Conservation (phyloP, 768 basidiomycete species). For the Mrakia gelida region DNA sequence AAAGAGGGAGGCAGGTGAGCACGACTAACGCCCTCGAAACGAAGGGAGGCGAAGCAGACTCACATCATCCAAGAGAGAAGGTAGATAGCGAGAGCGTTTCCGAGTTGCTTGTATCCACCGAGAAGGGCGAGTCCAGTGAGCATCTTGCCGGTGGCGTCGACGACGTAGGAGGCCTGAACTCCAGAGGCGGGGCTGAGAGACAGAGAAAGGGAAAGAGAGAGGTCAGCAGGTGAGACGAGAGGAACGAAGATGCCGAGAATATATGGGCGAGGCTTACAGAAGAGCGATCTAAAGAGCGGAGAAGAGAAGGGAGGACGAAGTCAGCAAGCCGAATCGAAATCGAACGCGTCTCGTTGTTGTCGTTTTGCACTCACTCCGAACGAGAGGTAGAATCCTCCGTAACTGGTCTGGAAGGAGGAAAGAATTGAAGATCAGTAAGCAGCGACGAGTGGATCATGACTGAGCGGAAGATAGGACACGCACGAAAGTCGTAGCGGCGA, state of each 20-base stretch:
- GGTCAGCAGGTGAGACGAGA: too few species aligned
- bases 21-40: too few species aligned
- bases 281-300: too few species aligned
- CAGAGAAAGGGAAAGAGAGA: too few species aligned
- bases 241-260: too few species aligned
- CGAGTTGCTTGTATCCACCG: neutral
- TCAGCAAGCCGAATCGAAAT: too few species aligned
- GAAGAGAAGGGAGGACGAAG: too few species aligned
- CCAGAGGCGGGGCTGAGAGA: neutral
- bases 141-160: neutral
- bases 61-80: too few species aligned
- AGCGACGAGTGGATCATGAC: neutral
- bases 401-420: neutral
- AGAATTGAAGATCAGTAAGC: neutral
- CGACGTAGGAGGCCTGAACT: neutral
- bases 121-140: neutral
- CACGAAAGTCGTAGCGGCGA: conserved; percentile 1
- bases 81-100: neutral
- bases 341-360: too few species aligned
- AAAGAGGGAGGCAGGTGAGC: too few species aligned
- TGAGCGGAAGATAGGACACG: neutral
- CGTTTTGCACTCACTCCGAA: neutral
- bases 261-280: too few species aligned
- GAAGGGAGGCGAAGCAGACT: too few species aligned
- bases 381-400: conserved; percentile 2